Evolutionary conservation across 1,284 basidiomycete species (phyloP).

Genomic region (Ustilago bromivora): DNA sequence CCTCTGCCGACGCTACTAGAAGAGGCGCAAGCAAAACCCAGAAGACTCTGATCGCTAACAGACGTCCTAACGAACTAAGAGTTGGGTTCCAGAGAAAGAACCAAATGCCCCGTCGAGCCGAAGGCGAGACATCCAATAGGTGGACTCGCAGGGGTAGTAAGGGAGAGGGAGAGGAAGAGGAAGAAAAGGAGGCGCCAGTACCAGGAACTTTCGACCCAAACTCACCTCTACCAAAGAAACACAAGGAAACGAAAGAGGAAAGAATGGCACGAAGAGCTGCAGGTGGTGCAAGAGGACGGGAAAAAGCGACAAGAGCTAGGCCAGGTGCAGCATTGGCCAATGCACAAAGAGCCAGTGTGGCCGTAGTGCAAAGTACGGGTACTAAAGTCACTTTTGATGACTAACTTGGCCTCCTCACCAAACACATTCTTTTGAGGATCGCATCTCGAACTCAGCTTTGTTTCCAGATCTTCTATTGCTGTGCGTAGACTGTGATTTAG

Average conservation of each 20-base stretch:
- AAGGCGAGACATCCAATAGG: neutral
- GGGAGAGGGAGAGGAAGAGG: neutral
- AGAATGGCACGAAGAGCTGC: constrained; percentile 19
- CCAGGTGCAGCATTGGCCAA: constrained; percentile 91
- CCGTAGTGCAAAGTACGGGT: constrained; percentile 83
- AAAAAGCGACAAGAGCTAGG: constrained; percentile 74
- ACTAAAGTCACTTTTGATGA: constrained; percentile 81
- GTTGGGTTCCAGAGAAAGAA: constrained; percentile 27
- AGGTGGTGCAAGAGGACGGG: neutral
- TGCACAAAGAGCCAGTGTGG: constrained; percentile 85
- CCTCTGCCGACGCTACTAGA: constrained; percentile 82
- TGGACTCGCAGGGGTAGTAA: too few relatives aligned
- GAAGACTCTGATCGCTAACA: neutral
- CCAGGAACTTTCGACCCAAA: constrained; percentile 63
- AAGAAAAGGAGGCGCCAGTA: constrained; percentile 29
- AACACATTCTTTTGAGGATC: too few relatives aligned
- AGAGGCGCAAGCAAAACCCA: constrained; percentile 56
- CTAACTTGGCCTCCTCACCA: neutral
- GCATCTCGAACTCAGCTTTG: too few relatives aligned
- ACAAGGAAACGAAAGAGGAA: constrained; percentile 59
- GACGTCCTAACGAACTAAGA: constrained; percentile 4
- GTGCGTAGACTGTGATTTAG: neutral
- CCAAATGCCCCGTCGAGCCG: neutral
- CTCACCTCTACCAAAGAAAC: constrained; percentile 44
- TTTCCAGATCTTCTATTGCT: neutral